Evolutionary conservation across 768 basidiomycete genomes (phyloP).

Genomic region (Tremella mesenterica): DNA sequence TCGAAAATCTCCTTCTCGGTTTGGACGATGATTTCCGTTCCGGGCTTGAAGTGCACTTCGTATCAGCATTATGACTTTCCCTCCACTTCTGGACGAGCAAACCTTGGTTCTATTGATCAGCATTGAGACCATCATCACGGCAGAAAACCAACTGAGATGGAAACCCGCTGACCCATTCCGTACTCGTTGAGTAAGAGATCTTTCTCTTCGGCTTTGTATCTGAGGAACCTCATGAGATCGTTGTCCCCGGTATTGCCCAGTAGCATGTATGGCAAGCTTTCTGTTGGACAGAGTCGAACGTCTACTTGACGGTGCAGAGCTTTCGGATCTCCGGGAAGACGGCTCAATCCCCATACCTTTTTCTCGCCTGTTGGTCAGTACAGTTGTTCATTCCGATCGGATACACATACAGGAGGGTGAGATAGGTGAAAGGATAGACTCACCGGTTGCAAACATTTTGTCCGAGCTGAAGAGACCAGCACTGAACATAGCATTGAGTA

Average conservation of each 20-base stretch:
- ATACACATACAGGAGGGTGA: not conserved
- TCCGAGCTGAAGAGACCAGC: slow-evolving; percentile 21
- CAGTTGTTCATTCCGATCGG: not conserved
- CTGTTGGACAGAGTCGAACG: slow-evolving; percentile 34
- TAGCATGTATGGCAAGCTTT: slow-evolving; percentile 34
- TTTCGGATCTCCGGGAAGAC: slow-evolving; percentile 11
- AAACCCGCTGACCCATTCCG: slow-evolving; percentile 35
- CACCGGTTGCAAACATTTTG: slow-evolving; percentile 29
- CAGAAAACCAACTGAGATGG: not conserved
- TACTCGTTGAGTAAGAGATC: slow-evolving; percentile 41
- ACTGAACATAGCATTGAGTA: slow-evolving; percentile 16
- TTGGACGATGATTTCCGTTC: slow-evolving; percentile 30
- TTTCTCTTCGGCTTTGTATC: slow-evolving; percentile 22
- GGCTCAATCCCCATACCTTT: slow-evolving; percentile 32
- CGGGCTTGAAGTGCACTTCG: too few relatives aligned
- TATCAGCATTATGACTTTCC: too few relatives aligned
- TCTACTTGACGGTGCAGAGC: slow-evolving; percentile 36
- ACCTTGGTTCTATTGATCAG: not conserved
- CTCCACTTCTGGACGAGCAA: too few relatives aligned
- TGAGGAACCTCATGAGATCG: slow-evolving; percentile 35
- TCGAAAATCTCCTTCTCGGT: slow-evolving; percentile 39
- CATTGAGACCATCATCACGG: not conserved
- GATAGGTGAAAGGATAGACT: not conserved
- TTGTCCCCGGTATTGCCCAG: slow-evolving; percentile 42
- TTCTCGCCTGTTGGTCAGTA: slow-evolving; percentile 23